Base-by-base conservation (phyloP, 768 basidiomycete genomes). In the Galerina sulciceps region DNA sequence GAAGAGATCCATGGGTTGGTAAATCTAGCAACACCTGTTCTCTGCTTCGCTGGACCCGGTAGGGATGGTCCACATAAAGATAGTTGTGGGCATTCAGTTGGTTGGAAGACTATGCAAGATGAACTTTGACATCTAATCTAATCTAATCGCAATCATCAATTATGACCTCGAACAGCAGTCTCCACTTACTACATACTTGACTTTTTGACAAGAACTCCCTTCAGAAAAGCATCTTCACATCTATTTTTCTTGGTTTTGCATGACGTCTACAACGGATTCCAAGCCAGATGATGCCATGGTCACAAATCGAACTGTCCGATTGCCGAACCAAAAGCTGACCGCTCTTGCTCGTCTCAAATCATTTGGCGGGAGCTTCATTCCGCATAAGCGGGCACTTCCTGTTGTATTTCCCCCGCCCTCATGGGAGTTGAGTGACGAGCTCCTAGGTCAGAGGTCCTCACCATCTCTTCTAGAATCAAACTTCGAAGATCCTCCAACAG, bases 371-470 rank as follows among this genome's bases (percentile, higher is more conserved):
- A 68, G 67, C 26, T 62, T 68, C 31, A 58, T 67, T 36, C 69
- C 59, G 56, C 67, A 49, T 4, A 34, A 41, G 17, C 60, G 59
- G 37, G 31, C 61, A 15, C 46, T 63, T 10, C 60, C 65, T 4
- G 59, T 75, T 5, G 63, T 75, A 43, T 82, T 80, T 59, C 81
- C 81, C 31, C 81, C 80, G 14, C 77, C 80, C 1, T 79, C 79
- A n/a, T 82, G 81, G 81, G 72, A 73, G 37, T 68, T 79, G 26
- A 73, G 73, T 55, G 77, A 78, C 60, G 66, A 69, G 23, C 38
- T 61, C 23, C 48, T 62, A 22, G 65, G 63, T 38, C 36, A 42
- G n/a, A 60, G 22, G 42, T 58, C 61, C 31, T 59, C 66, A 13
- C 52, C 57, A 43, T 52, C 62, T 31, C 59, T 68, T 36, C 43